A percentile compares a stretch with the other conserved stretches of the same genome.
Evolutionary conservation across 2,329 filamentous ascomycete genomes (phyloP).

Genomic region (Pyrenochaeta sp.): DNA sequence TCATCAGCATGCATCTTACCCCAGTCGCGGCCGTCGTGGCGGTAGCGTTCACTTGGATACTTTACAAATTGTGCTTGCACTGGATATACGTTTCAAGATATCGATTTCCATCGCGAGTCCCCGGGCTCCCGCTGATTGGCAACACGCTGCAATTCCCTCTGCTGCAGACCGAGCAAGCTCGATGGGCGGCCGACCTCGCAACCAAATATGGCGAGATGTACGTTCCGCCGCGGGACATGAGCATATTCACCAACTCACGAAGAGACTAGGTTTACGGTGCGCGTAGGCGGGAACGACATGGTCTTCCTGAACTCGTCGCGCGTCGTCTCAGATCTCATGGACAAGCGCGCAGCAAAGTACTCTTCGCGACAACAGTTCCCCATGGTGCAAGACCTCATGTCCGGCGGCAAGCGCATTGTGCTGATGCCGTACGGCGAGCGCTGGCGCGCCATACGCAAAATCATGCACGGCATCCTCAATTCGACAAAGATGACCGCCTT

Average conservation of each 20-base stretch:
- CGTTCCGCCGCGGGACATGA: constrained; percentile 4
- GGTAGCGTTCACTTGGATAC: too few relatives aligned
- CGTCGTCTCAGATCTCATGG: constrained; percentile 21
- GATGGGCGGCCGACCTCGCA: constrained; percentile 17
- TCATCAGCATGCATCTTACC: too few relatives aligned
- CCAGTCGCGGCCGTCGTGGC: too few relatives aligned
- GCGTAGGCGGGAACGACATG: constrained; percentile 17
- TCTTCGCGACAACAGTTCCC: constrained; percentile 22
- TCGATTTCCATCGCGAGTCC: constrained; percentile 12
- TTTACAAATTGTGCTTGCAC: too few relatives aligned
- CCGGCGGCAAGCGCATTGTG: constrained; percentile 36
- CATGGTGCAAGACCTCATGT: constrained; percentile 34
- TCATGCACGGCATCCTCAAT: constrained; percentile 42
- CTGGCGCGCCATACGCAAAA: constrained; percentile 38
- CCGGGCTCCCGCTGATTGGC: constrained; percentile 19
- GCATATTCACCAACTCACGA: neutral
- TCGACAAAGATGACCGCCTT: constrained; percentile 25
- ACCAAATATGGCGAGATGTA: constrained; percentile 29
- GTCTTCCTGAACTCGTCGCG: constrained; percentile 27
- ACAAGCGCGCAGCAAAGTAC: constrained; percentile 25
- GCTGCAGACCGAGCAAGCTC: constrained; percentile 20
- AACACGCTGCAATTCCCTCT: constrained; percentile 24
- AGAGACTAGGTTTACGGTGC: constrained; percentile 18
- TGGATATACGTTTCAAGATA: too few relatives aligned
- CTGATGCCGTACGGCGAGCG: constrained; percentile 37